Evolutionary conservation across 1,284 basidiomycete species (phyloP).

Genomic region (Malassezia caprae): DNA sequence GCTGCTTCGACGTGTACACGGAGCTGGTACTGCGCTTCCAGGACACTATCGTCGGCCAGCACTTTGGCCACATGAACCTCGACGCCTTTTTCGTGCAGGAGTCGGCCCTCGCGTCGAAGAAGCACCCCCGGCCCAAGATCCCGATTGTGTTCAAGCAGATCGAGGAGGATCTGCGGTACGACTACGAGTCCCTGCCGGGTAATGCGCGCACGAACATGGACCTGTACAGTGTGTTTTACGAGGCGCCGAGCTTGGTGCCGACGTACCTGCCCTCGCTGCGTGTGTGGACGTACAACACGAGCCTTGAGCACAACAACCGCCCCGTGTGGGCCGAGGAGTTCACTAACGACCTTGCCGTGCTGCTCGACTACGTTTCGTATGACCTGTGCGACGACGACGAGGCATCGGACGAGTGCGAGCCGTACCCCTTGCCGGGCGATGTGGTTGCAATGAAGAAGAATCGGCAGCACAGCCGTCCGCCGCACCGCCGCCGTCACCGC

Average conservation of each 20-base stretch:
- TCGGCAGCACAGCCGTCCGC: slow-evolving; percentile 49
- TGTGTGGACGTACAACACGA: slow-evolving; percentile 56
- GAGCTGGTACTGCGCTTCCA: slow-evolving; percentile 73
- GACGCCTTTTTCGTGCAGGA: slow-evolving; percentile 42
- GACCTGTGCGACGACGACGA: slow-evolving; percentile 26
- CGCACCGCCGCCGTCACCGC: slow-evolving; percentile 50
- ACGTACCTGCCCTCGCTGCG: slow-evolving; percentile 75
- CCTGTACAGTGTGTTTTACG: slow-evolving; percentile 34
- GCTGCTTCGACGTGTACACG: slow-evolving; percentile 69
- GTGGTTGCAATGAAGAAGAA: slow-evolving; percentile 50
- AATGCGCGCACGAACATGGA: slow-evolving; percentile 32
- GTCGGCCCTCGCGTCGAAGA: slow-evolving; percentile 1
- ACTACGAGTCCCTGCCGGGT: slow-evolving; percentile 35
- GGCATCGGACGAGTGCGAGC: slow-evolving; percentile 32
- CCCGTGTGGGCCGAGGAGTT: neutral
- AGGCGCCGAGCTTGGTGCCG: slow-evolving; percentile 59
- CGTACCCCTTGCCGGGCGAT: slow-evolving; percentile 43
- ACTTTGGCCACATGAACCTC: slow-evolving; percentile 62
- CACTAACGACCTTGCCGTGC: slow-evolving; percentile 33
- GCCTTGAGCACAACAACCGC: slow-evolving; percentile 8
- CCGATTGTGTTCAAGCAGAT: slow-evolving; percentile 9
- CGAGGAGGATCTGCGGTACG: slow-evolving; percentile 36
- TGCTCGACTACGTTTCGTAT: slow-evolving; percentile 10
- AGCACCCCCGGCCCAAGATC: neutral
- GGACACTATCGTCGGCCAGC: slow-evolving; percentile 78